Conservation (phyloP, 2,329 filamentous ascomycete genomes). For the Fusarium multiceps region DNA sequence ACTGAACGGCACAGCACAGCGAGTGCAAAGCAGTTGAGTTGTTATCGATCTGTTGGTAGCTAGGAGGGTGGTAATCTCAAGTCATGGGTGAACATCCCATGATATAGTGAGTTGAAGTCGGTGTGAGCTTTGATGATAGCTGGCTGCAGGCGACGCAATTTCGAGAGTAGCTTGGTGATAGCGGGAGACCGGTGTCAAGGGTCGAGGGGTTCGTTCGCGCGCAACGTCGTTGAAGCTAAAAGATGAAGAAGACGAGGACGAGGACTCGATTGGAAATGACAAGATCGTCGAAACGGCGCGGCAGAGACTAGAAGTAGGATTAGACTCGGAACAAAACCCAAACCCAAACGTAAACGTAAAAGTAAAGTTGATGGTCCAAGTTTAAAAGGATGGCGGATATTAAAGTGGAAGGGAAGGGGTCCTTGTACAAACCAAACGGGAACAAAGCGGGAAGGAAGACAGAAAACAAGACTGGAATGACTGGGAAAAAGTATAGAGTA, state of each 20-base stretch:
- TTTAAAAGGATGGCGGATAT: slow-evolving; percentile 18
- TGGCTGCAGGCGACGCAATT: slow-evolving; percentile 38
- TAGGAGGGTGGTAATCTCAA: slow-evolving; percentile 33
- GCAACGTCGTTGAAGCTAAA: slow-evolving; percentile 11
- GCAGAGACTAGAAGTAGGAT: slow-evolving; percentile 31
- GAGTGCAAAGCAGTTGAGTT: slow-evolving; percentile 4
- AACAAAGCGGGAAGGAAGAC: slow-evolving; percentile 33
- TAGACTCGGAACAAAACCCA: slow-evolving; percentile 14
- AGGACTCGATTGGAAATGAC: slow-evolving; percentile 9
- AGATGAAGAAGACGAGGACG: slow-evolving; percentile 5
- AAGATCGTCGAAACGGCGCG: slow-evolving; percentile 20
- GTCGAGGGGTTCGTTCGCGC: slow-evolving; percentile 32
- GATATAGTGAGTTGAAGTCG: slow-evolving; percentile 41
- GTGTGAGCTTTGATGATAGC: slow-evolving; percentile 36
- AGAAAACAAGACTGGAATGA: slow-evolving; percentile 16
- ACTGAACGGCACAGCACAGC: slow-evolving; percentile 10
- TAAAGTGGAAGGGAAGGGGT: slow-evolving; percentile 12
- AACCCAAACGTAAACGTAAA: not conserved
- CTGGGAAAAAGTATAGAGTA: slow-evolving; percentile 6
- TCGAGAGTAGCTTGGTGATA: slow-evolving; percentile 42
- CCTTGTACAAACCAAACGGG: slow-evolving; percentile 23
- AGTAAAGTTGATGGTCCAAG: slow-evolving; percentile 11
- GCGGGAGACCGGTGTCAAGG: slow-evolving; percentile 38
- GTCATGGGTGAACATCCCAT: slow-evolving; percentile 44
- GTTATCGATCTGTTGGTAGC: slow-evolving; percentile 26